Evolutionary conservation across 495 filamentous ascomycete genomes (phyloP), one percentile per base, ranked within the genome.

Genomic region (Friedmanniomyces endolithicus): DNA sequence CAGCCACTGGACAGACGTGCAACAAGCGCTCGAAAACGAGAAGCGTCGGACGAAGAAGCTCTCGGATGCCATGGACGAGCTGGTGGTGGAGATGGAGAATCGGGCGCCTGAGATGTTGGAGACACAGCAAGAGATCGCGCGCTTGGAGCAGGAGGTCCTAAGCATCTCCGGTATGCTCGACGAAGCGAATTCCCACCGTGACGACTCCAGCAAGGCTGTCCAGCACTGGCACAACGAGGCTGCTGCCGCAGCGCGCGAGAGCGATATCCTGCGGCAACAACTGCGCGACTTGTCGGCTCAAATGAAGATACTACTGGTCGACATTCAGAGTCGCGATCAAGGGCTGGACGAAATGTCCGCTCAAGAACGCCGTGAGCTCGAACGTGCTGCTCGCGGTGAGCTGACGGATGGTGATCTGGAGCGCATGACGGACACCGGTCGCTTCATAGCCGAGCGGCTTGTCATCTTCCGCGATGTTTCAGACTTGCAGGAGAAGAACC

Each of bases 271-370:
- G 12, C 85, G 84, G 27, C 84, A 90, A 57, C 79, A 97, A 64
- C 74, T 97, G n/a, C 82, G 92, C 24, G 92, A 97, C 71, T 75
- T 95, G 19, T 88, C 88, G 59, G 79, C 83, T 0, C 88, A 97
- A 65, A 78, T 95, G 59, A 92, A 94, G 68, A 77, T 95, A 41
- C 75, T 99, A 1, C 76, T 95, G 9, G 77, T 88, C 62, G 90
- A 94, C 65, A 75, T 87, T 29, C 81, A 92, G 53, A 76, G 84
- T 22, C 72, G 78, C 25, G 88, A 90, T 63, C 82, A 89, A 65
- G 90, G 89, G 19, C 69, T 88, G 45, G 81, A 83, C 48, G 75
- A 79, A 37, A 77, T 95, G 34, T 79, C 78, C 48, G 72, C 78
- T 3, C 80, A 82, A 31, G 80, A 86, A 59, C 73, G 73, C 17